Conservation (phyloP, 306 rosid genomes). For the Vicia sativa region DNA sequence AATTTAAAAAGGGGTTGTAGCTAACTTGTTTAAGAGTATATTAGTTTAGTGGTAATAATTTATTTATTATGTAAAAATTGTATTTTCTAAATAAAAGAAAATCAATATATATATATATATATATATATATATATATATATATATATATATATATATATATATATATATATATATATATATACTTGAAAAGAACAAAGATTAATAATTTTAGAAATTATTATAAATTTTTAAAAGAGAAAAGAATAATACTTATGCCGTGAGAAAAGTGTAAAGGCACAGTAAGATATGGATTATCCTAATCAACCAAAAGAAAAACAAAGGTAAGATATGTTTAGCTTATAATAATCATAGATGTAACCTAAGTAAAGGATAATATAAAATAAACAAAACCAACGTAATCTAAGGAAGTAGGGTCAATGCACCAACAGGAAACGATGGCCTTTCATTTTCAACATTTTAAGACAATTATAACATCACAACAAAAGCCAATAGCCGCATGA, state of each 20-base stretch:
- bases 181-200: too few relatives aligned
- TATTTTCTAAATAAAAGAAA: too few relatives aligned
- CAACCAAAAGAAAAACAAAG: background rate
- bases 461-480: constrained; percentile 14
- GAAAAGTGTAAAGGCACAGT: constrained; percentile 17
- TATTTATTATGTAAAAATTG: too few relatives aligned
- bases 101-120: too few relatives aligned
- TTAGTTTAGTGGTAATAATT: too few relatives aligned
- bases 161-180: too few relatives aligned
- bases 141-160: too few relatives aligned
- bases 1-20: too few relatives aligned
- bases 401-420: constrained; percentile 45
- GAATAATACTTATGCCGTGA: background rate
- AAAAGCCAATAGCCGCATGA: constrained; percentile 41
- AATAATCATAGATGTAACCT: constrained; percentile 49
- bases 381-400: constrained; percentile 47
- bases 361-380: constrained; percentile 74
- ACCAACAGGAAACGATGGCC: constrained; percentile 15
- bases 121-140: too few relatives aligned
- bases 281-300: constrained; percentile 43
- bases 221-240: too few relatives aligned
- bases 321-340: constrained; percentile 23
- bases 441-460: constrained; percentile 23
- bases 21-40: too few relatives aligned
- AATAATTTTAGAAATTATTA: too few relatives aligned